These are phyloP conservation scores for Aspergillus arachidicola DNA, from an alignment of 2,329 filamentous ascomycete species.

Conservation along the genomic window DNA sequence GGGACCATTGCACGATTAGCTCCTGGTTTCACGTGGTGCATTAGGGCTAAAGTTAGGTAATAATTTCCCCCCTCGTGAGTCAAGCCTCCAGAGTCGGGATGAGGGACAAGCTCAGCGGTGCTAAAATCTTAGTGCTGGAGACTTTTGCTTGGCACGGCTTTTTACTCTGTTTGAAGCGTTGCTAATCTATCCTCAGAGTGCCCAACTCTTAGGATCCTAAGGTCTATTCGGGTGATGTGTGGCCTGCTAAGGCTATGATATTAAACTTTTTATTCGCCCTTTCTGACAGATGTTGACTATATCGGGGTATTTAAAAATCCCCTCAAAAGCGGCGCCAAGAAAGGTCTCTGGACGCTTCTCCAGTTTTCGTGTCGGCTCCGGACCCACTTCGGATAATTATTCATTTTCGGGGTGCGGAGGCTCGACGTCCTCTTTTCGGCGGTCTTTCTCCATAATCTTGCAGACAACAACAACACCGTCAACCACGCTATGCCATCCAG, in stretches of 20 bases:
- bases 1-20: neutral
- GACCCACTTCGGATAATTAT: neutral
- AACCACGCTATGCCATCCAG: conserved; percentile 5
- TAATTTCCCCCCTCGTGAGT: neutral
- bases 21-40: neutral
- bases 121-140: neutral
- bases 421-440: conserved; percentile 8
- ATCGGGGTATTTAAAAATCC: too few species aligned
- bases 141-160: neutral
- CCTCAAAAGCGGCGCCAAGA: too few species aligned
- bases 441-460: neutral
- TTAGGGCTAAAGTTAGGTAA: conserved; percentile 1
- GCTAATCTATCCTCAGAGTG: too few species aligned
- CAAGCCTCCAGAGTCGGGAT: neutral
- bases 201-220: too few species aligned
- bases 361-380: conserved; percentile 3
- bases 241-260: too few species aligned
- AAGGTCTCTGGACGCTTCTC: neutral
- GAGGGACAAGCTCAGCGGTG: neutral
- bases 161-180: too few species aligned
- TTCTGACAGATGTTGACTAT: too few species aligned
- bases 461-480: neutral
- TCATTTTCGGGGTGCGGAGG: conserved; percentile 7
- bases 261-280: too few species aligned
- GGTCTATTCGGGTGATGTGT: too few species aligned